phyloP scores from a whole-genome alignment of 2,329 filamentous ascomycete species.

The Cercospora berteroae region DNA sequence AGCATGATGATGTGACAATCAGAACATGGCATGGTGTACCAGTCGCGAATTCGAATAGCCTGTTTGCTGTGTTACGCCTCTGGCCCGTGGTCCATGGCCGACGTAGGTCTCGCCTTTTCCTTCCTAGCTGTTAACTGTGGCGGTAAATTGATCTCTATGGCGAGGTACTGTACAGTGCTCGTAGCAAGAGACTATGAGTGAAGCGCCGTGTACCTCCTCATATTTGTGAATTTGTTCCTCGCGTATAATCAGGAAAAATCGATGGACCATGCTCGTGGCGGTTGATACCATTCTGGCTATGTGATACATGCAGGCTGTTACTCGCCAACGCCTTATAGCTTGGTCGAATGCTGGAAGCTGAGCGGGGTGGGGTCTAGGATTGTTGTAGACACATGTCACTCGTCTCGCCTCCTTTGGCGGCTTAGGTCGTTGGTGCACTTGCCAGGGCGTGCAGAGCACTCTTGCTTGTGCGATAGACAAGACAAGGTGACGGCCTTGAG shows the following conservation, averaged over 20 bases:
- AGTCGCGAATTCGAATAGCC: not conserved
- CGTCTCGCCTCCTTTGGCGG: not conserved
- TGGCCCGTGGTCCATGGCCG: not conserved
- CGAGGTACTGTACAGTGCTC: no score
- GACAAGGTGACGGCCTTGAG: not conserved
- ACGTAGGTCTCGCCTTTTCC: not conserved
- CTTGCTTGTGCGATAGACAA: not conserved
- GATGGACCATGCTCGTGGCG: not conserved
- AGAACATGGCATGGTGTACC: not conserved
- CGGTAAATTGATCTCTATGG: no score
- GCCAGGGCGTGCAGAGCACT: not conserved
- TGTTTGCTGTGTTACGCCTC: not conserved
- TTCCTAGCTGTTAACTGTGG: not conserved
- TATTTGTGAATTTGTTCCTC: not conserved
- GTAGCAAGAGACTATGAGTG: not conserved
- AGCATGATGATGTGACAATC: not conserved
- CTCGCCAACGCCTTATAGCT: not conserved
- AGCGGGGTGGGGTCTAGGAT: not conserved
- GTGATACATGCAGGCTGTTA: not conserved
- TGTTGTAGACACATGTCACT: not conserved
- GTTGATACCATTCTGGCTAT: not conserved
- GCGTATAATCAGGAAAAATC: not conserved
- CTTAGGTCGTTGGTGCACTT: not conserved
- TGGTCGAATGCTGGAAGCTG: not conserved
- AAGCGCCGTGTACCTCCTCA: not conserved